Evolutionary conservation across 2,329 filamentous ascomycete species (phyloP).

Genomic region (Emmonsiellopsis sp.): DNA sequence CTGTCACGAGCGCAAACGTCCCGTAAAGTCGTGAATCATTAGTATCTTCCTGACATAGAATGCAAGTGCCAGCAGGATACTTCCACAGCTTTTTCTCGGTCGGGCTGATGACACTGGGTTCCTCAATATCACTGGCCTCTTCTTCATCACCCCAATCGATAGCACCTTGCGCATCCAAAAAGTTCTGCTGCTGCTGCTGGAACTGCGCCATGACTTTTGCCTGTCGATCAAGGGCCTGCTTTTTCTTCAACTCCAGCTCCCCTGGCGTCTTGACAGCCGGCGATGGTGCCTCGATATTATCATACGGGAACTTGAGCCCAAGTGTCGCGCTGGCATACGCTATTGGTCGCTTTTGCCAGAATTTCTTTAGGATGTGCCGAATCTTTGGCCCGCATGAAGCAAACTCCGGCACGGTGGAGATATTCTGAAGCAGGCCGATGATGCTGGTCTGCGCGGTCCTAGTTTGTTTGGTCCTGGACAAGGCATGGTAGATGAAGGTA

Average conservation of each 20-base stretch:
- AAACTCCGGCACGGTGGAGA: constrained; percentile 60
- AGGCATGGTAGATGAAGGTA: constrained; percentile 65
- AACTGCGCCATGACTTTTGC: constrained; percentile 96
- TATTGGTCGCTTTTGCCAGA: constrained; percentile 71
- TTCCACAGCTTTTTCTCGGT: constrained; percentile 71
- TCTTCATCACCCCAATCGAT: constrained; percentile 85
- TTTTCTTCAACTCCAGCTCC: constrained; percentile 71
- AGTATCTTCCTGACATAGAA: constrained; percentile 91
- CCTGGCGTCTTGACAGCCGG: constrained; percentile 56
- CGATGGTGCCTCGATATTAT: constrained; percentile 71
- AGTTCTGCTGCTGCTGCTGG: constrained; percentile 92
- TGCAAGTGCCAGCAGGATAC: constrained; percentile 87
- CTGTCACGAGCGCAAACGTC: constrained; percentile 80
- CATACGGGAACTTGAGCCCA: constrained; percentile 53
- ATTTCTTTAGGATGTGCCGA: constrained; percentile 67
- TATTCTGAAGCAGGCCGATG: constrained; percentile 42
- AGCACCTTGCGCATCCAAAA: constrained; percentile 77
- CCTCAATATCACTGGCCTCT: constrained; percentile 58
- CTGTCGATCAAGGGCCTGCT: constrained; percentile 78
- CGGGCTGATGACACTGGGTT: constrained; percentile 37
- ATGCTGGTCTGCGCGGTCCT: constrained; percentile 37
- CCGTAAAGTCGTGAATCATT: constrained; percentile 83
- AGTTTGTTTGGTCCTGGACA: constrained; percentile 50
- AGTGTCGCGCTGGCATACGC: constrained; percentile 61
- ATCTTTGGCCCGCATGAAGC: constrained; percentile 80